Percentiles rank a stretch among this genome's conserved stretches.
Evolutionary conservation across 345 rosid genomes (phyloP).

Genomic region (Rhizophora mangle): DNA sequence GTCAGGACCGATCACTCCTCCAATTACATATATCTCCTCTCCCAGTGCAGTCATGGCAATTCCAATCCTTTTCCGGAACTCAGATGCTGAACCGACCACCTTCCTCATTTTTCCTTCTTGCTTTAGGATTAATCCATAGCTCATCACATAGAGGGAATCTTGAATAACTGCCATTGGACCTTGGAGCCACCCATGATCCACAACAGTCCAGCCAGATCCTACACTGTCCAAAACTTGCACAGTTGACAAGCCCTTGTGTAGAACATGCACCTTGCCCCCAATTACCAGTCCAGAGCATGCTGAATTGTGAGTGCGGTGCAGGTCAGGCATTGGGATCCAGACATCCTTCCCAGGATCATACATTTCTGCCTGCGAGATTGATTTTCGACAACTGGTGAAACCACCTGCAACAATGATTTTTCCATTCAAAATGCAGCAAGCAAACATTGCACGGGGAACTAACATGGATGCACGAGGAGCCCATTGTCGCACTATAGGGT

Average conservation of each 20-base stretch:
- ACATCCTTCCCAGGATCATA: constrained; percentile 79
- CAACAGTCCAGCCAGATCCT: constrained; percentile 65
- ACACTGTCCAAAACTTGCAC: constrained; percentile 75
- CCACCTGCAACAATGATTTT: constrained; percentile 92
- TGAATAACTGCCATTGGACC: constrained; percentile 85
- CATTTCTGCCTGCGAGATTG: constrained; percentile 89
- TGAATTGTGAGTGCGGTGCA: constrained; percentile 81
- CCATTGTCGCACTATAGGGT: constrained; percentile 72
- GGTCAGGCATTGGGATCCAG: constrained; percentile 80
- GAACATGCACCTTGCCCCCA: constrained; percentile 66
- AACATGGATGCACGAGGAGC: constrained; percentile 65
- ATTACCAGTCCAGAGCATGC: constrained; percentile 82
- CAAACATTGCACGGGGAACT: constrained; percentile 97
- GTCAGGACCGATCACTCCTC: constrained; percentile 95
- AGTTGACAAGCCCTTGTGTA: constrained; percentile 82
- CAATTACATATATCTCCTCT: constrained; percentile 70
- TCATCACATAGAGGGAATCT: constrained; percentile 62
- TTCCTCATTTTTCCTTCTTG: constrained; percentile 57
- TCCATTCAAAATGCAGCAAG: constrained; percentile 78
- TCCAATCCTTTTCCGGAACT: constrained; percentile 81
- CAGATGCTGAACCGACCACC: constrained; percentile 64
- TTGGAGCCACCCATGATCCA: constrained; percentile 78
- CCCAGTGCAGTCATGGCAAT: constrained; percentile 71
- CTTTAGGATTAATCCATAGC: constrained; percentile 60
- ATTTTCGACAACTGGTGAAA: constrained; percentile 80